Conservation (phyloP, 768 basidiomycete genomes). For the Boletus insuetus region DNA sequence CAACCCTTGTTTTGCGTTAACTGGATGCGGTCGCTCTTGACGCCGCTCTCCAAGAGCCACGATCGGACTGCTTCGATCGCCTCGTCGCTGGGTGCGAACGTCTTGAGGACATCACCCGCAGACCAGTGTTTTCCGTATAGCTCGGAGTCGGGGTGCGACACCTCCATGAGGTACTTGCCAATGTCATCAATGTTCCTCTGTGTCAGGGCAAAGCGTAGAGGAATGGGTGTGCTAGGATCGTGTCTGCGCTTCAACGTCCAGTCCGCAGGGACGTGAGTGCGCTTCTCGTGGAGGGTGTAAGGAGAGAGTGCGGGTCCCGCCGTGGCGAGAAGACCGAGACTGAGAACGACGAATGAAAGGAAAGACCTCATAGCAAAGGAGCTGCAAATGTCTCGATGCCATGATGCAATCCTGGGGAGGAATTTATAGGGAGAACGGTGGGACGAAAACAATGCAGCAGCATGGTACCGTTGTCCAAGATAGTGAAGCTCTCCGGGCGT, state of each 20-base stretch:
- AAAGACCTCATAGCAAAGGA: constrained; percentile 14
- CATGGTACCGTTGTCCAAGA: not conserved
- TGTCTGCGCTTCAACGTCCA: constrained; percentile 40
- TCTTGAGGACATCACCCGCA: constrained; percentile 24
- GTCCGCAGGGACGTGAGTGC: constrained; percentile 24
- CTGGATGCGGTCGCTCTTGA: constrained; percentile 20
- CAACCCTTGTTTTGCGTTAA: constrained; percentile 21
- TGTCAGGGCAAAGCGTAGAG: constrained; percentile 30
- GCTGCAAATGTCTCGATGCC: not conserved
- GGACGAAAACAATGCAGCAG: not conserved
- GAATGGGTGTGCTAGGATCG: constrained; percentile 28
- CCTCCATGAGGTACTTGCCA: constrained; percentile 29
- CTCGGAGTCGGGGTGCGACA: constrained; percentile 35
- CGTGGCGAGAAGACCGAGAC: not conserved
- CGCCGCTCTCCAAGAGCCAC: constrained; percentile 26
- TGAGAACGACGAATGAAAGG: constrained; percentile 10
- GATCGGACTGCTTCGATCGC: constrained; percentile 20
- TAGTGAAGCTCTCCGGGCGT: not conserved
- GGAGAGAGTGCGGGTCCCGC: constrained; percentile 14
- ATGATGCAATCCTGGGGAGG: not conserved
- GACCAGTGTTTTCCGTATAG: constrained; percentile 35
- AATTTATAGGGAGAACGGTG: constrained; percentile 15
- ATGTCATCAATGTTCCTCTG: constrained; percentile 14
- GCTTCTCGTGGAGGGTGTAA: constrained; percentile 40
- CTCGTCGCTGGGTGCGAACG: constrained; percentile 22